Percentiles rank a stretch among this genome's conserved stretches.
Evolutionary conservation across 176 grass and related monocot genomes (phyloP).

Genomic region (Echinochloa phyllopogon): DNA sequence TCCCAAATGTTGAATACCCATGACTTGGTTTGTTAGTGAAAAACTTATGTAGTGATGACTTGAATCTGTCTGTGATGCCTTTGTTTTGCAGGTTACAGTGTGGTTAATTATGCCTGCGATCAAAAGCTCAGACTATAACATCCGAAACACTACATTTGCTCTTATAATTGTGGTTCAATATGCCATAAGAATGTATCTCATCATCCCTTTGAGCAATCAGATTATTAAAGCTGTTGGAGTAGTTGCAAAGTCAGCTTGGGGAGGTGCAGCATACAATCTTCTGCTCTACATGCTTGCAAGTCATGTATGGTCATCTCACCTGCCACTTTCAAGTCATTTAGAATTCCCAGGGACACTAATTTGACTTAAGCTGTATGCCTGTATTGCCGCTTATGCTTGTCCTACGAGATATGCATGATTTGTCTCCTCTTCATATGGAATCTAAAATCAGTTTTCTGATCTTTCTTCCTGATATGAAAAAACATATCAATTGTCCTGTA

Average conservation of each 20-base stretch:
- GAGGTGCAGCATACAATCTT: constrained; percentile 95
- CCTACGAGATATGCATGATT: not conserved
- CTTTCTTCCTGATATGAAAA: not conserved
- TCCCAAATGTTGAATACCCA: not conserved
- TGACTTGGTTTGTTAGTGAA: not conserved
- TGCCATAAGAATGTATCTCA: constrained; percentile 74
- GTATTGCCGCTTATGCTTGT: constrained; percentile 3
- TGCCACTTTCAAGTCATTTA: constrained; percentile 9
- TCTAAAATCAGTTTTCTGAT: not conserved
- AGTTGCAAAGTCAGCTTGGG: constrained; percentile 93
- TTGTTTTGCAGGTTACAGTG: constrained; percentile 59
- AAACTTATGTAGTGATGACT: not conserved
- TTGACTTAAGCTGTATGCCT: not conserved
- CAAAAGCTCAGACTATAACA: constrained; percentile 52
- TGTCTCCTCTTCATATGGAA: constrained; percentile 1
- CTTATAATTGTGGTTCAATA: constrained; percentile 79
- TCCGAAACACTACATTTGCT: constrained; percentile 69
- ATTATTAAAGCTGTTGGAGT: constrained; percentile 86
- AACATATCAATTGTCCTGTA: constrained; percentile 16
- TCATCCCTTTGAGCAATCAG: constrained; percentile 71
- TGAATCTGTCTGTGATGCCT: constrained; percentile 6
- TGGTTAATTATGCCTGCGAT: constrained; percentile 78
- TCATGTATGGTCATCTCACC: constrained; percentile 62
- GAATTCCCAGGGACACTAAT: constrained; percentile 7
- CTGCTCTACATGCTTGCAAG: constrained; percentile 91